Conservation (phyloP, 805 yeast genomes). For the Lachancea meyersii region DNA sequence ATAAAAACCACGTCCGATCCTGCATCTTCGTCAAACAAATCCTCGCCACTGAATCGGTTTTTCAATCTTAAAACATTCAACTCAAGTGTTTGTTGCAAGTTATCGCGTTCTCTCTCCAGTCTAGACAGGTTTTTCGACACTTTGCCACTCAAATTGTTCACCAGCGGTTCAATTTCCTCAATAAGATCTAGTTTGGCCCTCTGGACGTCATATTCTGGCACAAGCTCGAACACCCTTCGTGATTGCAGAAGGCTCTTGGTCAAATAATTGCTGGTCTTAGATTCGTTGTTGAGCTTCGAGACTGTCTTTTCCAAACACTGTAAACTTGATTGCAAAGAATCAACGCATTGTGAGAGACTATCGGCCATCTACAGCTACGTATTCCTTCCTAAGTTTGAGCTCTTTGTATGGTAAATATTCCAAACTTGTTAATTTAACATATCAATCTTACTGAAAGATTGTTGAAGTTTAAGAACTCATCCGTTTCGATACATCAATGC, state of each 20-base stretch:
- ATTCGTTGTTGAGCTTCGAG: conserved; percentile 13
- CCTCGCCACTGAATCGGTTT: conserved; percentile 11
- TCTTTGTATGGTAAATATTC: too few relatives aligned
- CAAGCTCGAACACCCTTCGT: conserved; percentile 25
- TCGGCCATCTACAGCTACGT: conserved; percentile 18
- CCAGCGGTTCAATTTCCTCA: conserved; percentile 30
- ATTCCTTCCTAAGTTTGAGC: not conserved
- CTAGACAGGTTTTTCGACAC: conserved; percentile 22
- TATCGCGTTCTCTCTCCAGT: conserved; percentile 25
- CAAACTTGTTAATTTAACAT: too few relatives aligned
- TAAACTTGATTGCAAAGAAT: conserved; percentile 20
- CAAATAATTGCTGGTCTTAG: conserved; percentile 20
- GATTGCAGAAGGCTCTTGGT: conserved; percentile 23
- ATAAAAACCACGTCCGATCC: conserved; percentile 27
- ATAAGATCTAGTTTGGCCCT: conserved; percentile 29
- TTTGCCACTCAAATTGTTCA: conserved; percentile 24
- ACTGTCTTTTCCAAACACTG: conserved; percentile 20
- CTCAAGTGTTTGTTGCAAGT: conserved; percentile 27
- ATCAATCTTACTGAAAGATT: not conserved
- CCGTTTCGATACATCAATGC: not conserved
- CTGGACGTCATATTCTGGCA: conserved; percentile 32
- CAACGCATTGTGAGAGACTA: conserved; percentile 20
- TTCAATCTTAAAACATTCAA: conserved; percentile 24
- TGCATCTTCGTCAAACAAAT: conserved; percentile 11
- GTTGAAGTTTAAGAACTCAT: not conserved